phyloP scores from a whole-genome alignment of 306 rosid genomes.

The Comarum palustre region DNA sequence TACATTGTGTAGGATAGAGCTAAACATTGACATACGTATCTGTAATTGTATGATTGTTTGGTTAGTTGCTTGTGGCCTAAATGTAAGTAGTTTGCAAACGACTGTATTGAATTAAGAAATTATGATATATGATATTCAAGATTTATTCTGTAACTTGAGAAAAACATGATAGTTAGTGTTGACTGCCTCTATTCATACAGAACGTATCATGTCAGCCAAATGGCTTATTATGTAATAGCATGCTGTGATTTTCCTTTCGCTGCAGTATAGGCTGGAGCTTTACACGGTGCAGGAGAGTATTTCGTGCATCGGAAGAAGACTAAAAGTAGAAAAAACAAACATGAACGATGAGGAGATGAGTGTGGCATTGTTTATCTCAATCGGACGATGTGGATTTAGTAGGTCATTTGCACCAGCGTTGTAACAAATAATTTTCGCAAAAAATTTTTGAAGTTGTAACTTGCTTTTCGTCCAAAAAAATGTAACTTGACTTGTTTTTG shows the following conservation, averaged over 20 bases:
- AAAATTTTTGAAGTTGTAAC: too few species aligned
- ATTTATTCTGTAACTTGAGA: background rate
- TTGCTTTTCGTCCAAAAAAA: too few species aligned
- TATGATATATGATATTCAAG: background rate
- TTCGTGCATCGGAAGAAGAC: too few species aligned
- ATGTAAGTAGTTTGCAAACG: background rate
- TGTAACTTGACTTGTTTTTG: too few species aligned
- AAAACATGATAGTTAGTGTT: background rate
- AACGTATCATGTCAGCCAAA: background rate
- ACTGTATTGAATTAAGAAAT: background rate
- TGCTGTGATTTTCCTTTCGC: background rate
- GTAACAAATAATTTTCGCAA: too few species aligned
- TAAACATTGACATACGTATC: background rate
- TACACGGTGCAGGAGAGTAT: background rate
- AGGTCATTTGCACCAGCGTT: too few species aligned
- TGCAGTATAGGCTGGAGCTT: background rate
- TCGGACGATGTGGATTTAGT: too few species aligned
- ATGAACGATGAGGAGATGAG: too few species aligned
- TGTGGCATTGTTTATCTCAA: too few species aligned
- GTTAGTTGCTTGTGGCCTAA: slow-evolving; percentile 4
- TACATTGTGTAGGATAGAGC: slow-evolving; percentile 9
- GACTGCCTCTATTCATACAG: background rate
- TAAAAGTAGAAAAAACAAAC: too few species aligned
- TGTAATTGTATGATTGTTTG: slow-evolving; percentile 1
- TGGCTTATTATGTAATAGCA: background rate